phyloP scores from a whole-genome alignment of 345 rosid genomes.

The Adansonia digitata region DNA sequence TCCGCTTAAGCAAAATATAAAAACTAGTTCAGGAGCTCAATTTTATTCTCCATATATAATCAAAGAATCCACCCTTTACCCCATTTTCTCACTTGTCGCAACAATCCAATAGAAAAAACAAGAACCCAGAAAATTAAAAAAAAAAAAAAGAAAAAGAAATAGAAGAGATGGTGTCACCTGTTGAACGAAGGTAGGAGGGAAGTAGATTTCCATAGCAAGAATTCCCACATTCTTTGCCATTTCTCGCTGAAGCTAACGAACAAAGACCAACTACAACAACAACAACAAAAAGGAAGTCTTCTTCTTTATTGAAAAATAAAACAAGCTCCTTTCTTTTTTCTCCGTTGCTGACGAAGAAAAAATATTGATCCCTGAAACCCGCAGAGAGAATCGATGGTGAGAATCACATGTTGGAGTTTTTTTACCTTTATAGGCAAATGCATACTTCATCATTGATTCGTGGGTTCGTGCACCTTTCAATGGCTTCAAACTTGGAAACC shows the following conservation, averaged over 20 bases:
- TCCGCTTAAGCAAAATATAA: slow-evolving; percentile 3
- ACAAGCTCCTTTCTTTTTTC: background rate
- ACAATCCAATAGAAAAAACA: background rate
- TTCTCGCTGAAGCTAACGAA: slow-evolving; percentile 4
- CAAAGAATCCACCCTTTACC: background rate
- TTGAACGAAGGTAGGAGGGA: slow-evolving; percentile 91
- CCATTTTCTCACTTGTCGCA: background rate
- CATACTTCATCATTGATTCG: slow-evolving; percentile 17
- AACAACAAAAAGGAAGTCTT: background rate
- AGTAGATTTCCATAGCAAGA: slow-evolving; percentile 90
- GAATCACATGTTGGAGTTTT: background rate
- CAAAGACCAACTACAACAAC: background rate
- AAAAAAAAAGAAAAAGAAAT: background rate
- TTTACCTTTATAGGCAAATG: slow-evolving; percentile 18
- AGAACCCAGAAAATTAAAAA: background rate
- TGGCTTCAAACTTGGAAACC: background rate
- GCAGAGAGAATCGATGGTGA: background rate
- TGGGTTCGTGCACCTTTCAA: background rate
- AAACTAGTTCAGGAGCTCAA: background rate
- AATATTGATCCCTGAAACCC: background rate
- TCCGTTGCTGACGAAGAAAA: background rate
- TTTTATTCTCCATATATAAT: background rate
- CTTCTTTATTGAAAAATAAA: background rate
- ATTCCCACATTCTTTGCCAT: slow-evolving; percentile 99
- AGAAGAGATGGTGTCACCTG: slow-evolving; percentile 49